Evolutionary conservation across 1,139 yeast genomes (phyloP).

Genomic region (Saccharomycopsis crataegensis): DNA sequence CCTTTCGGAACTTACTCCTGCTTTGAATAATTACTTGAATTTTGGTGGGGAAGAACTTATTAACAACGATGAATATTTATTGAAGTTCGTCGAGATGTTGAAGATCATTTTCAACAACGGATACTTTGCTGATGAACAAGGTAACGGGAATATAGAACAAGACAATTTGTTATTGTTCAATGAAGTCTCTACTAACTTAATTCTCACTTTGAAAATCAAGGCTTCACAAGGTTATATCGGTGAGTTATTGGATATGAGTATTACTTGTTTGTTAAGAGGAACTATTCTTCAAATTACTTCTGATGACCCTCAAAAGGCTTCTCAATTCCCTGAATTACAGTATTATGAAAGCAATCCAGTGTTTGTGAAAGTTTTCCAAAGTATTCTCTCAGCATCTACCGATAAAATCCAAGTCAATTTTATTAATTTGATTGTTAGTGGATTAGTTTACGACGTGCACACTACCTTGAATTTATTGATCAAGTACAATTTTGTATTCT

Average conservation of each 20-base stretch:
- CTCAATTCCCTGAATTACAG: background rate
- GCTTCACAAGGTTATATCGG: background rate
- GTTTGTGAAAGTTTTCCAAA: slow-evolving; percentile 25
- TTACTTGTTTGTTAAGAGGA: slow-evolving; percentile 6
- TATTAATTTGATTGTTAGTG: slow-evolving; percentile 59
- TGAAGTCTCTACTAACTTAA: slow-evolving; percentile 12
- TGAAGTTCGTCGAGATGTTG: slow-evolving; percentile 31
- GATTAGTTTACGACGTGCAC: slow-evolving; percentile 55
- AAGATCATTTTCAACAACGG: slow-evolving; percentile 28
- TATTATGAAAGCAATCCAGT: slow-evolving; percentile 22
- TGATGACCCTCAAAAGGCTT: background rate
- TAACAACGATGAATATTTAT: slow-evolving; percentile 26
- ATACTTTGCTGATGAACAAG: slow-evolving; percentile 25
- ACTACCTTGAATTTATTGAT: slow-evolving; percentile 45
- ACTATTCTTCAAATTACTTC: background rate
- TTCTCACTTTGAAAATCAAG: slow-evolving; percentile 4
- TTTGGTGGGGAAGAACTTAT: slow-evolving; percentile 57
- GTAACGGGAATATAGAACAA: slow-evolving; percentile 28
- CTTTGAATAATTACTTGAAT: slow-evolving; percentile 68
- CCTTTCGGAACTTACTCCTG: slow-evolving; percentile 69
- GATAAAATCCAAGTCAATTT: slow-evolving; percentile 35
- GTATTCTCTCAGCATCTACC: slow-evolving; percentile 20
- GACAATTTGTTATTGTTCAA: slow-evolving; percentile 17
- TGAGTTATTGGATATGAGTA: slow-evolving; percentile 3
- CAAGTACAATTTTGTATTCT: slow-evolving; percentile 39